Base-by-base conservation (phyloP, 352 stramenopile species). In the Elongisporangium undulatum region DNA sequence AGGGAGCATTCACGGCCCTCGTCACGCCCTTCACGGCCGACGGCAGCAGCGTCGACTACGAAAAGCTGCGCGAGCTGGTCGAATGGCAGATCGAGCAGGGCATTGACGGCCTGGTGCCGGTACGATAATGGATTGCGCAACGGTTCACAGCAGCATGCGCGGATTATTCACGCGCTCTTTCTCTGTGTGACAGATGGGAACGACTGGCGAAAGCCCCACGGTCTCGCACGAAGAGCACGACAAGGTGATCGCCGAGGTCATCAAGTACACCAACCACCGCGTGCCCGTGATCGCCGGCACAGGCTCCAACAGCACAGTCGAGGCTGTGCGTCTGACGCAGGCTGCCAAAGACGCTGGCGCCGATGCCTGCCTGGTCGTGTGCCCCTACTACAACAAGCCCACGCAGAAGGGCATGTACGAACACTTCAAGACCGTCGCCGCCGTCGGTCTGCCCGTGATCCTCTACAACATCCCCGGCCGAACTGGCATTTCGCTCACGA, bases 311-410 rank as follows among this genome's bases (percentile, higher is more conserved):
- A 96, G 79, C 75, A 97, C 90, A 10, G 68, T 62, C 9, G 89
- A 94, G 58, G 87, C 88, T 20, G 68, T 97, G 69, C 86, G 86
- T n/a, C 56, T 95, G 58, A 97, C 89, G 20, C 74, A 81, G 34
- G 83, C 85, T 19, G 93, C 95, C 38, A 97, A 97, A 61, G 90
- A 98, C 57, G 79, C 87, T 20, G 97, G 97, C 16, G 94, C 87
- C 53, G 96, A 99, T 74, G 96, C 94, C 24, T 96, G 82, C 52
- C 79, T 99, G 2, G 84, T 99, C 29, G 96, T 99, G 4, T 98
- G 95, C 61, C 97, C 97, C 53, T 99, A 99, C 79, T 99, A 99
- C 81, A 97, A 99, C 77, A 99, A 99, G 82, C 97, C 97, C 41
- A 98, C 96, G 20, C 97, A 99, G 77, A 89, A 95, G 67, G 94